These are phyloP conservation scores for Boletus barrowsii DNA, from an alignment of 768 basidiomycete species.

Conservation along the genomic window DNA sequence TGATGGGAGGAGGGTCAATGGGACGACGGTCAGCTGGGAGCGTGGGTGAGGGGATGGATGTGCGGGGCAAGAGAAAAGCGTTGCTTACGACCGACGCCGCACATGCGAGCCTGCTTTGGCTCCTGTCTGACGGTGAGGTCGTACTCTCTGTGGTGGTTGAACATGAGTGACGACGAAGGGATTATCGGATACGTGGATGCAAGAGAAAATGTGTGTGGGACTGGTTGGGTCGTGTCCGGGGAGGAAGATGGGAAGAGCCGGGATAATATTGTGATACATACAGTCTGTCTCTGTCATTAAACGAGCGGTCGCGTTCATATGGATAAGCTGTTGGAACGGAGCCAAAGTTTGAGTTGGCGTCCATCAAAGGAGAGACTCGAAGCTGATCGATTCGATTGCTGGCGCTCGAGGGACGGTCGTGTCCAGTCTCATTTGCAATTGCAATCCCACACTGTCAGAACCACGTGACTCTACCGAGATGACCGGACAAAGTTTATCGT, in stretches of 20 bases:
- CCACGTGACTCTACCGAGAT: constrained; percentile 11
- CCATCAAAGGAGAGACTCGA: constrained; percentile 16
- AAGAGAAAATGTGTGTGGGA: constrained; percentile 4
- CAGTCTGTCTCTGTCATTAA: constrained; percentile 38
- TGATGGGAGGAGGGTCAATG: constrained; percentile 94
- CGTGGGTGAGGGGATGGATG: neutral
- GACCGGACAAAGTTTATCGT: no score
- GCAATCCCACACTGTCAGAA: constrained; percentile 11
- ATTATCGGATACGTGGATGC: constrained; percentile 12
- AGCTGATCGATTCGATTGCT: constrained; percentile 19
- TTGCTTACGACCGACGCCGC: constrained; percentile 80
- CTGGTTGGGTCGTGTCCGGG: neutral
- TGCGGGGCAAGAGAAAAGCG: constrained; percentile 20
- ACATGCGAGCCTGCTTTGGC: constrained; percentile 90
- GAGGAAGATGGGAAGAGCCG: constrained; percentile 8
- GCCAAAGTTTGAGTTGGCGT: constrained; percentile 24
- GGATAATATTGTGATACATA: constrained; percentile 12
- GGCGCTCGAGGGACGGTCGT: neutral
- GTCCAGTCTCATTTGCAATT: neutral
- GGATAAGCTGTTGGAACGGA: constrained; percentile 26
- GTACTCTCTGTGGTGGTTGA: constrained; percentile 61
- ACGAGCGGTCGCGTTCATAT: constrained; percentile 28
- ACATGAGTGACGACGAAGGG: constrained; percentile 1
- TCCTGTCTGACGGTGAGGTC: constrained; percentile 85
- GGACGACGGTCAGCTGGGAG: constrained; percentile 86